These are phyloP conservation scores for Kwoniella sp. DNA, from an alignment of 768 basidiomycete species.

Conservation along the genomic window DNA sequence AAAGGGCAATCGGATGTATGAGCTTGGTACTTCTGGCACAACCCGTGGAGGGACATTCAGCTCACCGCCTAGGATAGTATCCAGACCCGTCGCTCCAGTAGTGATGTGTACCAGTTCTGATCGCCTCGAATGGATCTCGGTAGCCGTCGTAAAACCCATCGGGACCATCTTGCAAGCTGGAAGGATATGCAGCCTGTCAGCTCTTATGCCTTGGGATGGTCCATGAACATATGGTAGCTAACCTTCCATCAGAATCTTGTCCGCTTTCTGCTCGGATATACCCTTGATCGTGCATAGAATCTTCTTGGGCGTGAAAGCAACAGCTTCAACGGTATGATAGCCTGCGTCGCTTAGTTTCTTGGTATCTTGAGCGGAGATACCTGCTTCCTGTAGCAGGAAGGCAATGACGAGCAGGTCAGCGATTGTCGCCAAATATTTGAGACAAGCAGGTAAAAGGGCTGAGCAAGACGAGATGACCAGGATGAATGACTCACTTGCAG, in stretches of 20 bases:
- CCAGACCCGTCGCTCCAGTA: slow-evolving; percentile 92
- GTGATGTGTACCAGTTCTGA: slow-evolving; percentile 95
- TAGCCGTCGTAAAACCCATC: slow-evolving; percentile 96
- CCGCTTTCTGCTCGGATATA: slow-evolving; percentile 94
- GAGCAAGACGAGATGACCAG: neutral
- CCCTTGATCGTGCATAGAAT: slow-evolving; percentile 86
- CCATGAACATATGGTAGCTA: slow-evolving; percentile 28
- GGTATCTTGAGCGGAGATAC: slow-evolving; percentile 85
- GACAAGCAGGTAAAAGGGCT: too few relatives aligned
- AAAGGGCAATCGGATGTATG: slow-evolving; percentile 3
- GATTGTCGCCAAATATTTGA: too few relatives aligned
- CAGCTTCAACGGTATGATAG: slow-evolving; percentile 88
- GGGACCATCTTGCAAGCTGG: slow-evolving; percentile 95
- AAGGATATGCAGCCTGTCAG: neutral
- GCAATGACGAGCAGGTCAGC: too few relatives aligned
- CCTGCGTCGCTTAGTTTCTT: slow-evolving; percentile 94
- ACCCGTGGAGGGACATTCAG: too few relatives aligned
- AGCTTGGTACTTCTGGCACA: neutral
- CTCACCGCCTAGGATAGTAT: slow-evolving; percentile 77
- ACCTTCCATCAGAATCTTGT: slow-evolving; percentile 94
- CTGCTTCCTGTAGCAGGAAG: slow-evolving; percentile 69
- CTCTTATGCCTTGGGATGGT: neutral
- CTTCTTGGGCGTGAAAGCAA: slow-evolving; percentile 97
- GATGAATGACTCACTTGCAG: slow-evolving; percentile 52
- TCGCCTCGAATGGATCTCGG: slow-evolving; percentile 91